A percentile compares a stretch with the other conserved stretches of the same genome.
Conservation (phyloP, 1,139 yeast genomes). For the Candida buenavistaensis region DNA sequence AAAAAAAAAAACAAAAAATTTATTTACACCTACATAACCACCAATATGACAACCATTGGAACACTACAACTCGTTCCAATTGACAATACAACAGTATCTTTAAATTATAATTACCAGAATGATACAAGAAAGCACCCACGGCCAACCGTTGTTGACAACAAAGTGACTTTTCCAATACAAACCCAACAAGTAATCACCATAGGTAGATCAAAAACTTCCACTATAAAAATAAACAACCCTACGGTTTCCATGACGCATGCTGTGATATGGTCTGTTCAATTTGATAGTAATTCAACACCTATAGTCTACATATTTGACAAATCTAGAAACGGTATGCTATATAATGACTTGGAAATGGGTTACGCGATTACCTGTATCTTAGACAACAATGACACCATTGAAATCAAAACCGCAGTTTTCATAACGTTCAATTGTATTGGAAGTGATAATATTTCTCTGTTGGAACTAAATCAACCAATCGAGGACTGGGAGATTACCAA, state of each 20-base stretch:
- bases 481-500: constrained; percentile 44
- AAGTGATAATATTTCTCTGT: neutral
- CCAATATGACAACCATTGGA: constrained; percentile 4
- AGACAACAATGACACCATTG: constrained; percentile 44
- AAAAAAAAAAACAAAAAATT: neutral
- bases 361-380: constrained; percentile 36
- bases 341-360: constrained; percentile 39
- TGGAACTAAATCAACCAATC: constrained; percentile 1
- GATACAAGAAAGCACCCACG: neutral
- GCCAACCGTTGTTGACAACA: neutral
- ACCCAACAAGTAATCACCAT: constrained; percentile 14
- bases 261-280: constrained; percentile 47
- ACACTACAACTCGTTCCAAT: constrained; percentile 3
- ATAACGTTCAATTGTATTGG: constrained; percentile 15
- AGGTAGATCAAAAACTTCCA: constrained; percentile 17
- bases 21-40: neutral
- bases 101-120: neutral
- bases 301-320: constrained; percentile 53
- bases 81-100: neutral
- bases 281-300: constrained; percentile 49
- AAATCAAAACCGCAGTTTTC: constrained; percentile 32
- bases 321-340: constrained; percentile 54
- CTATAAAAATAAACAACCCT: constrained; percentile 14
- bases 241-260: constrained; percentile 46
- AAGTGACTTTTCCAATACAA: constrained; percentile 12